Conservation (phyloP, 257 asterid species). For the Plantago ovata region DNA sequence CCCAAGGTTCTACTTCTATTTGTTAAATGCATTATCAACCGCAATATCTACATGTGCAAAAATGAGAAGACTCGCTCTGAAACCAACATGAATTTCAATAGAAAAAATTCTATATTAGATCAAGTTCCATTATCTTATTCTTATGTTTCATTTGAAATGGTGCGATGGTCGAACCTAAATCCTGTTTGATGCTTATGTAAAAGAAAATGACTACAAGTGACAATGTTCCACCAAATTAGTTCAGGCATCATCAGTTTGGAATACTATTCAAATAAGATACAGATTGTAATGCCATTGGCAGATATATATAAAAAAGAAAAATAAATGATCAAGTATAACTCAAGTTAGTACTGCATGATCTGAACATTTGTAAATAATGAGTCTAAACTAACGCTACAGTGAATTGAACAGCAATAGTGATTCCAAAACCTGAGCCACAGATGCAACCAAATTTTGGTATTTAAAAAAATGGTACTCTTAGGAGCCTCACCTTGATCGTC, state of each 20-base stretch:
- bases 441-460: too few species aligned
- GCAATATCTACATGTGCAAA: too few species aligned
- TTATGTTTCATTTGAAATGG: neutral
- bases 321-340: neutral
- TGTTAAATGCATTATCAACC: too few species aligned
- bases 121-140: neutral
- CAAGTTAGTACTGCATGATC: neutral
- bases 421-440: too few species aligned
- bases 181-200: neutral
- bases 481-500: constrained; percentile 41
- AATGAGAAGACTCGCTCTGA: too few species aligned
- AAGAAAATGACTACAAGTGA: neutral
- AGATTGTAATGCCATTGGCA: neutral
- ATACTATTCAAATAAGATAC: neutral
- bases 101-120: too few species aligned
- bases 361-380: neutral
- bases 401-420: constrained; percentile 4
- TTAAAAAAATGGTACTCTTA: neutral
- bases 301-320: neutral
- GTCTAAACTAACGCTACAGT: neutral
- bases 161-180: too few species aligned
- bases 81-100: too few species aligned
- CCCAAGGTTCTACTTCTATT: too few species aligned
- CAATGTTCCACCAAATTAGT: neutral
- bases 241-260: neutral